These are phyloP conservation scores for Hansfordia pulvinata DNA, from an alignment of 2,329 filamentous ascomycete species.

Conservation along the genomic window DNA sequence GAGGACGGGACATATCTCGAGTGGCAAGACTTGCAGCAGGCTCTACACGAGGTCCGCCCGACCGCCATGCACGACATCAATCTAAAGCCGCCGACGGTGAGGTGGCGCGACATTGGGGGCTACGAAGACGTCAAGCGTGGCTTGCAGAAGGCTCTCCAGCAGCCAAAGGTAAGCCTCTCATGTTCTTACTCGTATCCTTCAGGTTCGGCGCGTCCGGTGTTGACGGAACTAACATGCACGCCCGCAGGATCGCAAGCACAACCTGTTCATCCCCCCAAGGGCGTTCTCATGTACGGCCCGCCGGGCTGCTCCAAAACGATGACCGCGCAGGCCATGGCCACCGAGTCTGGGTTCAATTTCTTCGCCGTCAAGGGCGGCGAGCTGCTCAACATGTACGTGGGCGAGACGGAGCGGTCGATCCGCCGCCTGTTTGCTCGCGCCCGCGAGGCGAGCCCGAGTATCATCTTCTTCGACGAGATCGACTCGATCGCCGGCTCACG, in stretches of 20 bases:
- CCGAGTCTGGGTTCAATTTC: conserved; percentile 84
- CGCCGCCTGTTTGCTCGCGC: conserved; percentile 79
- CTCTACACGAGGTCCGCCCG: conserved; percentile 57
- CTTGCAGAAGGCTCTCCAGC: conserved; percentile 34
- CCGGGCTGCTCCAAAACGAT: conserved; percentile 93
- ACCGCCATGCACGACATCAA: conserved; percentile 84
- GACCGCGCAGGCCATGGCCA: conserved; percentile 80
- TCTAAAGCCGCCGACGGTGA: conserved; percentile 72
- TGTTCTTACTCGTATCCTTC: not conserved
- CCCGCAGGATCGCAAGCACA: too few species aligned
- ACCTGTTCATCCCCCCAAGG: conserved; percentile 63
- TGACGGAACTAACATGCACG: too few species aligned
- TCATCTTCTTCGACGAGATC: conserved; percentile 96
- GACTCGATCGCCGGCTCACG: conserved; percentile 61
- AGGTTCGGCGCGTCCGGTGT: not conserved
- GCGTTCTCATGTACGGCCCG: conserved; percentile 79
- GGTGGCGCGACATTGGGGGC: conserved; percentile 81
- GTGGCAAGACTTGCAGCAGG: conserved; percentile 45
- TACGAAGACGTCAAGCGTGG: conserved; percentile 60
- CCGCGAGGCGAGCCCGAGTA: conserved; percentile 71
- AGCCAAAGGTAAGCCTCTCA: conserved; percentile 14
- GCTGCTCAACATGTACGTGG: conserved; percentile 92
- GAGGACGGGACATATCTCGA: too few species aligned
- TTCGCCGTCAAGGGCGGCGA: conserved; percentile 89
- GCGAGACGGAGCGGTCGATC: conserved; percentile 79